phyloP scores from a whole-genome alignment of 768 basidiomycete species.

The Rhodosporidiobolus sp. region DNA sequence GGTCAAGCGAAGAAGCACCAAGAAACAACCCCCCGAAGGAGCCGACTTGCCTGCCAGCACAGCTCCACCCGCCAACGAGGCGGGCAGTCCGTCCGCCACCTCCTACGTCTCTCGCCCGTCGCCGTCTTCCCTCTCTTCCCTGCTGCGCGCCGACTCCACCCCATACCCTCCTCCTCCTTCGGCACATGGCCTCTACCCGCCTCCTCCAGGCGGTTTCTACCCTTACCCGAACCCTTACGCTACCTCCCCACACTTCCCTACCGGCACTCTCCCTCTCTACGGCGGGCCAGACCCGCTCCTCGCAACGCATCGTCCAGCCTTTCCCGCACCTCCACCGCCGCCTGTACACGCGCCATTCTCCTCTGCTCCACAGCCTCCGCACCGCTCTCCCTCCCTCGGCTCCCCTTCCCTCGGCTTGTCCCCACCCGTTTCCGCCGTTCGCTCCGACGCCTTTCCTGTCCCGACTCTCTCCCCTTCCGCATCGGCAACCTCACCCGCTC shows the following conservation, averaged over 20 bases:
- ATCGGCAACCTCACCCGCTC: background rate
- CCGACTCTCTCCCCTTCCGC: background rate
- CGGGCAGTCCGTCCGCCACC: background rate
- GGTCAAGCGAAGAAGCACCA: background rate
- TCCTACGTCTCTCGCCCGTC: slow-evolving; percentile 12
- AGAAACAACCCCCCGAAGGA: background rate
- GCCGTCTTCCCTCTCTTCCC: slow-evolving; percentile 3
- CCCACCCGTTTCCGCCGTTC: background rate
- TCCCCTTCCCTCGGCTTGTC: background rate
- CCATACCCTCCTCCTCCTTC: background rate
- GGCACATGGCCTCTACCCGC: background rate
- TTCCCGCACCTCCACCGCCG: background rate
- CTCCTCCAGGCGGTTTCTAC: background rate
- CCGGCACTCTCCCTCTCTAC: background rate
- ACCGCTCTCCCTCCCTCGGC: background rate
- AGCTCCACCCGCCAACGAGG: too few species aligned
- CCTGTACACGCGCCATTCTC: background rate
- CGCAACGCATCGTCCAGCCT: background rate
- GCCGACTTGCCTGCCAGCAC: background rate
- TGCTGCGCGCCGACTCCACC: background rate
- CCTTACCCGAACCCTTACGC: background rate
- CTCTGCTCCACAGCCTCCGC: background rate
- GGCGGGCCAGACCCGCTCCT: background rate
- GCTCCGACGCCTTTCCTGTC: background rate
- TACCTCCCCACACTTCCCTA: background rate